Evolutionary conservation across 108 stramenopile species (phyloP), one percentile per base, ranked within the genome.

Genomic region (Stephanodiscus triporus): DNA sequence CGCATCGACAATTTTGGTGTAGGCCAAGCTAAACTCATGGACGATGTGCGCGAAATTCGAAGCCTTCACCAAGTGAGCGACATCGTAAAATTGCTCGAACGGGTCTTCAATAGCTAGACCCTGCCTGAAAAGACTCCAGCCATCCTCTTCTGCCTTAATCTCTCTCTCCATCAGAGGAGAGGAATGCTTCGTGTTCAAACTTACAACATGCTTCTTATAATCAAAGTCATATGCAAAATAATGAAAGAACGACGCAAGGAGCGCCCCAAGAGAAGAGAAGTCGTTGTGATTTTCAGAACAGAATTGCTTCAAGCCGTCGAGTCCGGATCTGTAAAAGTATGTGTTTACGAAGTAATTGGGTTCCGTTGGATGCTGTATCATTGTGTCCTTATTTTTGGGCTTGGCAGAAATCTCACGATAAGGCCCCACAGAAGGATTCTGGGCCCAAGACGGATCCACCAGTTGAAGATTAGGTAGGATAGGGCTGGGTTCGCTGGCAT

Each of bases 1-100:
- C 20, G 81, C 85, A 51, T 87, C 80, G 23, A 85, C 88, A 83
- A 95, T 93, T 72, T 93, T 92, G 40, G 89, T 85, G 71, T 94
- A 96, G 13, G 94, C 93, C 27, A 93, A 67, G 16, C 93, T 92
- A 70, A 96, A 94, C 67, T 97, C 97, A 16, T 77, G 75, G 22
- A 85, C 86, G 30, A 96, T 89, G 26, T 82, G 75, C 40, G 90
- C 88, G 74, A 89, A 93, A 70, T 91, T 88, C 3, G 81, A 66
- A 32, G 88, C 83, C 73, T 96, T 97, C n/a, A 99, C 84, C 8
- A 99, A 97, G 82, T 99, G 99, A 20, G 97, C 97, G 29, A 99
- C 98, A 81, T 99, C 97, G 75, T 99, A 99, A 84, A 93, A 96
- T 7, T 94, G 95, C 80, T 99, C 99, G 85, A 99, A 99, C 10